Evolutionary conservation across 2,329 filamentous ascomycete genomes (phyloP).

Genomic region (Ceratocystis lukuohia): DNA sequence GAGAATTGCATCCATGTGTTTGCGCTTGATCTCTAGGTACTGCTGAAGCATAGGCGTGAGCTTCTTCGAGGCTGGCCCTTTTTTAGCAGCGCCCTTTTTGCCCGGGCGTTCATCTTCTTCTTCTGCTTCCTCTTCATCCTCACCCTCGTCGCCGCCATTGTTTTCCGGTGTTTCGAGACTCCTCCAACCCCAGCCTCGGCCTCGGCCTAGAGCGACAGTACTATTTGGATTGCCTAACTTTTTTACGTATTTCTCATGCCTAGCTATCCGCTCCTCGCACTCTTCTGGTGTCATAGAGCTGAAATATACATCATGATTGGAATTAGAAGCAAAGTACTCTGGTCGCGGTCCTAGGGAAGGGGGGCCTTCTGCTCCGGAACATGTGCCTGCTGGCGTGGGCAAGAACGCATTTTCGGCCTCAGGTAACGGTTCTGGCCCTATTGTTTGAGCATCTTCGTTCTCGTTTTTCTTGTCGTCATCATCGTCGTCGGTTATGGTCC

Average conservation of each 20-base stretch:
- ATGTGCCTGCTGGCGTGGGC: background rate
- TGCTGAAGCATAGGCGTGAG: slow-evolving; percentile 91
- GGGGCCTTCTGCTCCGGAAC: background rate
- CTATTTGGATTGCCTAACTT: slow-evolving; percentile 81
- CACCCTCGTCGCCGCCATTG: slow-evolving; percentile 39
- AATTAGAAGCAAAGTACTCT: slow-evolving; percentile 11
- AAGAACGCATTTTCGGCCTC: background rate
- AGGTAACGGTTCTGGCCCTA: background rate
- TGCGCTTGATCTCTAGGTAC: slow-evolving; percentile 83
- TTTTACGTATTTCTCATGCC: slow-evolving; percentile 71
- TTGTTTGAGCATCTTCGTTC: background rate
- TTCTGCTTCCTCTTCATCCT: slow-evolving; percentile 42
- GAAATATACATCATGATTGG: slow-evolving; percentile 15
- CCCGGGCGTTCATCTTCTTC: slow-evolving; percentile 39
- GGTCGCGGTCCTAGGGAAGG: background rate
- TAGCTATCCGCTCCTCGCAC: slow-evolving; percentile 47
- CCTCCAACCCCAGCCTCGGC: slow-evolving; percentile 40
- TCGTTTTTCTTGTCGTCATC: slow-evolving; percentile 9
- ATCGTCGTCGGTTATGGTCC: background rate
- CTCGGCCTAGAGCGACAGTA: slow-evolving; percentile 50
- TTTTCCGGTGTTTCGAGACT: slow-evolving; percentile 41
- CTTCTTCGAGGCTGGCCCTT: slow-evolving; percentile 40
- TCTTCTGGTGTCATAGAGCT: slow-evolving; percentile 33
- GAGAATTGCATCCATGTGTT: slow-evolving; percentile 77
- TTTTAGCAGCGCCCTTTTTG: slow-evolving; percentile 37